phyloP scores from a whole-genome alignment of 139 green algal genomes.

The Trebouxia sp. region DNA sequence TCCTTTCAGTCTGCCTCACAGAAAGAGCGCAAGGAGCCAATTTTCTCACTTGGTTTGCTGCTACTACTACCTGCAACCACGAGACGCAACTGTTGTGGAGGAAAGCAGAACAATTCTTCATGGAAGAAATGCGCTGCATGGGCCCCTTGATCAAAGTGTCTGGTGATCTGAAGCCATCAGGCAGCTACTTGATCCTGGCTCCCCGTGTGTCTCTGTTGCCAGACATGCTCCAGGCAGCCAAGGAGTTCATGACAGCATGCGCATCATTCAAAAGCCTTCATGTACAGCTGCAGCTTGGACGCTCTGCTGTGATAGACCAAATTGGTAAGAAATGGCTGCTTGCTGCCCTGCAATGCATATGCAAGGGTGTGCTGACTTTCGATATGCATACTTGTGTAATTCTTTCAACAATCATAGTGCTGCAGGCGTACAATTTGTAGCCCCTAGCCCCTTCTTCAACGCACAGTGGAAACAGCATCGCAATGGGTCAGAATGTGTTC shows the following conservation, averaged over 20 bases:
- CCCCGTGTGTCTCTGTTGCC: neutral
- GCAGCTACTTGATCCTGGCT: conserved; percentile 13
- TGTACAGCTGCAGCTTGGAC: conserved; percentile 7
- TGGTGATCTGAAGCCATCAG: conserved; percentile 13
- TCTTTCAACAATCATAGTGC: neutral
- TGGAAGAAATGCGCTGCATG: neutral
- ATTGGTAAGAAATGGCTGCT: conserved; percentile 1
- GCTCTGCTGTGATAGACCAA: conserved; percentile 17
- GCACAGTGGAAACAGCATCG: neutral
- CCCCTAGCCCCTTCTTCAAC: neutral
- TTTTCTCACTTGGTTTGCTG: conserved; percentile 6
- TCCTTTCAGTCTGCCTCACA: conserved; percentile 6
- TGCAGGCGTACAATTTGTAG: neutral
- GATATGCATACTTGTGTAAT: neutral
- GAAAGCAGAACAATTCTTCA: neutral
- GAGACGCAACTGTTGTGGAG: neutral
- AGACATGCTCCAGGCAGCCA: neutral
- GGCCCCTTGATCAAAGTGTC: conserved; percentile 4
- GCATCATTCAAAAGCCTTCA: conserved; percentile 18
- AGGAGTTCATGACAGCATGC: neutral
- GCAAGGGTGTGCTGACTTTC: conserved; percentile 5
- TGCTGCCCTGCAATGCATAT: neutral
- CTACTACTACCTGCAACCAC: neutral
- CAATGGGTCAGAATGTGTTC: neutral
- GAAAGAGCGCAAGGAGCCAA: neutral